phyloP scores from a whole-genome alignment of 129 eudicot genomes.

The Glebionis coronaria region DNA sequence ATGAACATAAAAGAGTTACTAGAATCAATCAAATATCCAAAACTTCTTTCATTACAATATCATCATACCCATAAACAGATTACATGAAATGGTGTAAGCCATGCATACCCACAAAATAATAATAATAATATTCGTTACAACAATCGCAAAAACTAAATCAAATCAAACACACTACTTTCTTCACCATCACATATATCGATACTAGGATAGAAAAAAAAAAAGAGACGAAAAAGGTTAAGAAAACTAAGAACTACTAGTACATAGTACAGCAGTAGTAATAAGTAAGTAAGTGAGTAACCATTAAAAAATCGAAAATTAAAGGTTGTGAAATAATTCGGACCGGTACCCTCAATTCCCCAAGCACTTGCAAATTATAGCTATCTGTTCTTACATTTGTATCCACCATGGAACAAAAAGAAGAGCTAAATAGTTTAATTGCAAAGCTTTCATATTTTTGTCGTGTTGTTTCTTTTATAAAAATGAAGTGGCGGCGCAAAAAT shows the following conservation, averaged over 20 bases:
- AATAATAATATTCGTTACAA: too few species aligned
- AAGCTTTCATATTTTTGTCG: constrained; percentile 30
- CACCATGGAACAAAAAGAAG: constrained; percentile 21
- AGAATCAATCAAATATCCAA: not conserved
- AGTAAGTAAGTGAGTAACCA: constrained; percentile 14
- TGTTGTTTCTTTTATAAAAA: constrained; percentile 9
- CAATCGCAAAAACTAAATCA: too few species aligned
- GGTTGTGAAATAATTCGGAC: constrained; percentile 59
- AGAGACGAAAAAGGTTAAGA: not conserved
- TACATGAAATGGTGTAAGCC: constrained; percentile 76
- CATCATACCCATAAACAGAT: constrained; percentile 24
- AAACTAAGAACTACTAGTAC: not conserved
- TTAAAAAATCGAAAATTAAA: constrained; percentile 10
- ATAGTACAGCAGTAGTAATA: not conserved
- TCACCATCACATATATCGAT: not conserved
- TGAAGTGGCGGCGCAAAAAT: constrained; percentile 5
- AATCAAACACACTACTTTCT: too few species aligned
- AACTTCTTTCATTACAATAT: not conserved
- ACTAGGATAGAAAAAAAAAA: not conserved
- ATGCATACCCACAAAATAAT: constrained; percentile 51
- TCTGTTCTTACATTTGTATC: constrained; percentile 42
- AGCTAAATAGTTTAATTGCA: constrained; percentile 43
- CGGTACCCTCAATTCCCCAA: constrained; percentile 99
- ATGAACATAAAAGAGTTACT: not conserved
- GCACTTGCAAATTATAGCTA: constrained; percentile 55